Evolutionary conservation across 2,329 filamentous ascomycete species (phyloP).

Genomic region (Aspergillus cejpii): DNA sequence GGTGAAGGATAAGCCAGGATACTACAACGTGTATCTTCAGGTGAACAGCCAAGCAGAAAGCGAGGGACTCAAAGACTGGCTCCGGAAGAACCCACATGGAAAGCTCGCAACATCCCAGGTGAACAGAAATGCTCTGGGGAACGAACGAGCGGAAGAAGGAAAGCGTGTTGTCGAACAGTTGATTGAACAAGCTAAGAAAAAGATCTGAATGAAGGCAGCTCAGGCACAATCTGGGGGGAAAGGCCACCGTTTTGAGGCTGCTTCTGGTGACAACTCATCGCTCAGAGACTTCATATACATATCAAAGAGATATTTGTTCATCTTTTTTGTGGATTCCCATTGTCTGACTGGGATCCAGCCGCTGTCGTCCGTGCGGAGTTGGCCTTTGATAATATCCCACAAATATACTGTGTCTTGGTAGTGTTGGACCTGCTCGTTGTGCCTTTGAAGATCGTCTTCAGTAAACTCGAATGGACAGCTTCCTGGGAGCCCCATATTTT

Average conservation of each 20-base stretch:
- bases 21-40: too few relatives aligned
- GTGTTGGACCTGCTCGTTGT: slow-evolving; percentile 12
- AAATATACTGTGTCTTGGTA: slow-evolving; percentile 20
- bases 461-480: slow-evolving; percentile 15
- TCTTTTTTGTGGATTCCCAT: slow-evolving; percentile 15
- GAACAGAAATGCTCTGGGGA: too few relatives aligned
- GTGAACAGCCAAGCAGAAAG: too few relatives aligned
- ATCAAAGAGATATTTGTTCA: slow-evolving; percentile 17
- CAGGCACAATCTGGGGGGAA: too few relatives aligned
- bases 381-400: slow-evolving; percentile 17
- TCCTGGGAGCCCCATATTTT: slow-evolving; percentile 11
- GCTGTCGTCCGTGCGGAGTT: slow-evolving; percentile 20
- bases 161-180: too few relatives aligned
- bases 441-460: slow-evolving; percentile 10
- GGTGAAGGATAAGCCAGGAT: too few relatives aligned
- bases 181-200: too few relatives aligned
- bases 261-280: slow-evolving; percentile 15
- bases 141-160: too few relatives aligned
- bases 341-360: slow-evolving; percentile 17
- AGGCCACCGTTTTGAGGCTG: slow-evolving; percentile 17
- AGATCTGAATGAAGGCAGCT: too few relatives aligned
- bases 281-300: slow-evolving; percentile 20
- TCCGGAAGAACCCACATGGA: too few relatives aligned
- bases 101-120: too few relatives aligned
- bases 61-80: too few relatives aligned